Percentiles rank a stretch among this genome's conserved stretches.
These are phyloP conservation scores for Cystoderma amianthinum DNA, from an alignment of 768 basidiomycete species.

Conservation along the genomic window DNA sequence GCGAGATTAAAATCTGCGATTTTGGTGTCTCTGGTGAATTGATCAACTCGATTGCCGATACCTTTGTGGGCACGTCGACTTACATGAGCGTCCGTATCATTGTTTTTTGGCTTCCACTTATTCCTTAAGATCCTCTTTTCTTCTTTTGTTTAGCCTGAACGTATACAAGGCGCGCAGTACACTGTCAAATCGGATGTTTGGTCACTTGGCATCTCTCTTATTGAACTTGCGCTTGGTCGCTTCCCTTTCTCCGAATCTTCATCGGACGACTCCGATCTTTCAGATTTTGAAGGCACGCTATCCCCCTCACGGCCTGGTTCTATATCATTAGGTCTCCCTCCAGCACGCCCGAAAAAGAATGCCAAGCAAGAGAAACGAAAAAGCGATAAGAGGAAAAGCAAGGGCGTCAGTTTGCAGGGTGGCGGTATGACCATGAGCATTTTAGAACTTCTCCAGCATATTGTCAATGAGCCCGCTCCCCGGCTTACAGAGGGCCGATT, in stretches of 20 bases:
- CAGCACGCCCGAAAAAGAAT: conserved; percentile 25
- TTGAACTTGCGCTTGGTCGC: conserved; percentile 93
- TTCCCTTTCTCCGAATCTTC: conserved; percentile 94
- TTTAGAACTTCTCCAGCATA: conserved; percentile 92
- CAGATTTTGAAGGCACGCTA: conserved; percentile 76
- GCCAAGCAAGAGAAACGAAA: conserved; percentile 46
- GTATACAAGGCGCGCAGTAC: conserved; percentile 97
- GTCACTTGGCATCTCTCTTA: conserved; percentile 95
- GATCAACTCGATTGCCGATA: conserved; percentile 98
- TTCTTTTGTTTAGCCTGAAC: conserved; percentile 72
- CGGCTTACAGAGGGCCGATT: conserved; percentile 66
- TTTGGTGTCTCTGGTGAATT: conserved; percentile 98
- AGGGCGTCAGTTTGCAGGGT: conserved; percentile 89
- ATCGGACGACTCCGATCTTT: conserved; percentile 42
- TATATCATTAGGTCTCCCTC: conserved; percentile 35
- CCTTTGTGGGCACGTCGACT: conserved; percentile 97
- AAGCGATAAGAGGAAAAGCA: conserved; percentile 74
- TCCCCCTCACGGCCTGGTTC: conserved; percentile 63
- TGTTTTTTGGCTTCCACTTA: too few species aligned
- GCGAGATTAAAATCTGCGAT: conserved; percentile 98
- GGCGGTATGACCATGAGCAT: conserved; percentile 98
- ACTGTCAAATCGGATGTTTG: conserved; percentile 99
- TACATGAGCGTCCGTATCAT: conserved; percentile 94
- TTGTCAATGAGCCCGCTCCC: conserved; percentile 98
- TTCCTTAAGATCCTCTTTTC: too few species aligned